Evolutionary conservation across 2,329 filamentous ascomycete species (phyloP), one percentile per base, ranked within the genome.

Genomic region (Diaporthe batatas): DNA sequence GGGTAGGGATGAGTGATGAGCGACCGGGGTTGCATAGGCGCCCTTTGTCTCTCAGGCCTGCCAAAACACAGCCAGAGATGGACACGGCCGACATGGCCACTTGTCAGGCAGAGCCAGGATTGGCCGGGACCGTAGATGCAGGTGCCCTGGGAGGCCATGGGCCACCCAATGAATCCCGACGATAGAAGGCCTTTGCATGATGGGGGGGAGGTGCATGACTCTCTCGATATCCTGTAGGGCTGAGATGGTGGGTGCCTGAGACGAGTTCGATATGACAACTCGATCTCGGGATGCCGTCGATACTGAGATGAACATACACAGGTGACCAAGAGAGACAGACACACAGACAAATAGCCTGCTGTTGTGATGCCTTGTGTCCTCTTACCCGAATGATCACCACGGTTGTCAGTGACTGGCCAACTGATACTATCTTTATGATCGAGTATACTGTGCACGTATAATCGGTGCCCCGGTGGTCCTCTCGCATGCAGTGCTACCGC

Each of bases 221-320:
- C 44, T 54, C 44, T 68, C 32, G 44, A 44, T 54, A 34, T 62
- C 39, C 44, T 51, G n/a, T 72, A 72, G 70, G 70, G 70, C 70
- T 72, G 70, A 72, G 64, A 69, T 72, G 70, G 70, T 58, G 70
- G 70, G 64, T 71, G 44, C 39, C 62, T 34, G 62, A 67, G 62
- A 67, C 51, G 44, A 65, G 14, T 32, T 51, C n/a, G 32, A 14
- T 44, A 25, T n/a, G 62, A 21, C 12, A 36, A 36, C 44, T 51
- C 62, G 62, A 65, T 67, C 44, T 29, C 29, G 29, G 29, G 32
- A 53, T 67, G 32, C 47, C 32, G n/a, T 6, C 62, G 36, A 36
- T 21, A 12, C 18, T 51, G 44, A 47, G 6, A 6, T 36, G 29
- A 49, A 49, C 6, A 23, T 12, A 8, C 36, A 12, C 2, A 39